Percentiles rank a stretch among this genome's conserved stretches.
Evolutionary conservation across 2,329 filamentous ascomycete genomes (phyloP).

Genomic region (Ustilaginoidea virens): DNA sequence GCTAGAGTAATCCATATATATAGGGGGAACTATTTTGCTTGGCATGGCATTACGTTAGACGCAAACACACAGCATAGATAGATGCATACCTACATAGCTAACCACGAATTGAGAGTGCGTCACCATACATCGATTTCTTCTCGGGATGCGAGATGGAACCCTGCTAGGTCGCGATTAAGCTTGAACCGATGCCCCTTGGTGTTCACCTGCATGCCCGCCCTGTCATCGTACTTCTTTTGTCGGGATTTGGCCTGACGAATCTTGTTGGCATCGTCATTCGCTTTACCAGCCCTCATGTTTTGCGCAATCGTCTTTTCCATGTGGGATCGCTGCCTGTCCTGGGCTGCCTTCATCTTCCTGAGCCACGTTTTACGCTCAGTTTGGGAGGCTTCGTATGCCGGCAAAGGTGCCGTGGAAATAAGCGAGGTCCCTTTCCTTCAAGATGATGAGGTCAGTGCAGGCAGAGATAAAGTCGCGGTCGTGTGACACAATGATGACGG

Average conservation of each 20-base stretch:
- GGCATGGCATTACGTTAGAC: no score
- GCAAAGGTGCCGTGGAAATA: slow-evolving; percentile 64
- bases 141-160: slow-evolving; percentile 41
- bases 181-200: slow-evolving; percentile 64
- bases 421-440: slow-evolving; percentile 55
- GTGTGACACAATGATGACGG: slow-evolving; percentile 68
- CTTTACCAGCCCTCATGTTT: slow-evolving; percentile 60
- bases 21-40: no score
- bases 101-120: no score
- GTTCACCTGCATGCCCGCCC: slow-evolving; percentile 61
- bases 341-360: slow-evolving; percentile 63
- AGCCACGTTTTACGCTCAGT: slow-evolving; percentile 54
- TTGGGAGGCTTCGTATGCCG: slow-evolving; percentile 53
- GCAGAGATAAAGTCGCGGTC: slow-evolving; percentile 68
- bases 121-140: slow-evolving; percentile 60
- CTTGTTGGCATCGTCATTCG: slow-evolving; percentile 71
- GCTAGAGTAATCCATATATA: no score
- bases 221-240: slow-evolving; percentile 71
- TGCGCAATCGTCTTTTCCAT: slow-evolving; percentile 64
- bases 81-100: no score
- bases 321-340: slow-evolving; percentile 66
- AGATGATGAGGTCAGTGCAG: slow-evolving; percentile 62
- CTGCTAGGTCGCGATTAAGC: slow-evolving; percentile 56
- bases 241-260: slow-evolving; percentile 71
- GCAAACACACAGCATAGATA: no score